These are phyloP conservation scores for Ganoderma meredithae DNA, from an alignment of 1,284 basidiomycete genomes.

Conservation along the genomic window DNA sequence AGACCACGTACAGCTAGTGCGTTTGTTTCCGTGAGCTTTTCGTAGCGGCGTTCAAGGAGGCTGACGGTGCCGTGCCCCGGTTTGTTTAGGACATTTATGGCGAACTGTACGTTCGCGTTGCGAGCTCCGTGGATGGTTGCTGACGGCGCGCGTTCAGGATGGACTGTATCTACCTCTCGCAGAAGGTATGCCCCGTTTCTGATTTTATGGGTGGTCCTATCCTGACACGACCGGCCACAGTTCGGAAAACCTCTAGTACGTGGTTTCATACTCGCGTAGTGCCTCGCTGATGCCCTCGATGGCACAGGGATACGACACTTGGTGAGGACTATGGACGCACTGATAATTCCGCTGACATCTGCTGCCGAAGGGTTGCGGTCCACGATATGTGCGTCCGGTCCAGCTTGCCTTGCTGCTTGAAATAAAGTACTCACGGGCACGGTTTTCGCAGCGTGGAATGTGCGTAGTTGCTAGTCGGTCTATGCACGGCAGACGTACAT, in stretches of 20 bases:
- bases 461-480: constrained; percentile 41
- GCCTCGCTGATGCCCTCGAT: background rate
- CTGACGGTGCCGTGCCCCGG: too few relatives aligned
- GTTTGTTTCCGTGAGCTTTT: constrained; percentile 29
- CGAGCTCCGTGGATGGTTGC: too few relatives aligned
- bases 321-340: constrained; percentile 44
- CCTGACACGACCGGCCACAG: constrained; percentile 32
- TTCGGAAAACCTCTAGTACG: constrained; percentile 56
- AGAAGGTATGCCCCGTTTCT: constrained; percentile 65
- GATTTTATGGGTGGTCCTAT: too few relatives aligned
- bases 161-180: constrained; percentile 94
- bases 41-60: too few relatives aligned
- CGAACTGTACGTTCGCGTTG: constrained; percentile 69
- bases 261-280: constrained; percentile 7
- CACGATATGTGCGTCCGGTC: constrained; percentile 70
- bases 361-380: constrained; percentile 67
- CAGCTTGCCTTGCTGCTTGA: background rate
- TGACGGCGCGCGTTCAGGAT: constrained; percentile 55
- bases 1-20: constrained; percentile 86
- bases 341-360: background rate
- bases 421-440: too few relatives aligned
- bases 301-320: constrained; percentile 61
- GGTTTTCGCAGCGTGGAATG: constrained; percentile 65
- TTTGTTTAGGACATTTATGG: constrained; percentile 98
- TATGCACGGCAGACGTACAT: background rate